phyloP scores from a whole-genome alignment of 805 yeast species.

The Yamadazyma kitorensis region DNA sequence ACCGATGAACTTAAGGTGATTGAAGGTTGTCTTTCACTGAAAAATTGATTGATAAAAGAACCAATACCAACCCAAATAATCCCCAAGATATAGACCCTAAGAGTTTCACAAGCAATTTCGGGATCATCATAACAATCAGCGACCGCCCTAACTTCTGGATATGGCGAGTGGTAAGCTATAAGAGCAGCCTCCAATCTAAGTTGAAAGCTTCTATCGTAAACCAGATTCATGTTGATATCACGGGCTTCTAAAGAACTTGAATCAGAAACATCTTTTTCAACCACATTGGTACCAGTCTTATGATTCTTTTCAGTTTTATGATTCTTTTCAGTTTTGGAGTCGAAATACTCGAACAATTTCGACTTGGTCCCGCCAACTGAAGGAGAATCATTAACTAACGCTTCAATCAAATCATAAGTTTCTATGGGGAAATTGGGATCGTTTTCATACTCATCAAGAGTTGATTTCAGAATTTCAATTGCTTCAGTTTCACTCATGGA shows the following conservation, averaged over 20 bases:
- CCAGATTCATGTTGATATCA: neutral
- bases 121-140: conserved; percentile 59
- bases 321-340: too few species aligned
- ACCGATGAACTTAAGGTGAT: conserved; percentile 42
- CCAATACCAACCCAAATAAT: conserved; percentile 51
- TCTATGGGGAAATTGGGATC: conserved; percentile 32
- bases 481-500: conserved; percentile 36
- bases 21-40: conserved; percentile 51
- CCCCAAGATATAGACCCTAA: conserved; percentile 54
- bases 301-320: too few species aligned
- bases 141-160: conserved; percentile 66
- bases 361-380: too few species aligned
- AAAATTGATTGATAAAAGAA: conserved; percentile 53
- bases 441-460: conserved; percentile 27
- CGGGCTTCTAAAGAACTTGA: conserved; percentile 3
- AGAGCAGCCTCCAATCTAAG: conserved; percentile 41
- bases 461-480: conserved; percentile 32
- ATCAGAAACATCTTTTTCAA: too few species aligned
- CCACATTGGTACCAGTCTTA: too few species aligned
- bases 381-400: neutral
- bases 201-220: conserved; percentile 30
- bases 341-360: too few species aligned
- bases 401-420: conserved; percentile 29
- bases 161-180: conserved; percentile 47
- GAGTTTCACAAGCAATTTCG: conserved; percentile 45